These are phyloP conservation scores for Eimeria falciformis DNA, from an alignment of 169 alveolate species.

Conservation along the genomic window DNA sequence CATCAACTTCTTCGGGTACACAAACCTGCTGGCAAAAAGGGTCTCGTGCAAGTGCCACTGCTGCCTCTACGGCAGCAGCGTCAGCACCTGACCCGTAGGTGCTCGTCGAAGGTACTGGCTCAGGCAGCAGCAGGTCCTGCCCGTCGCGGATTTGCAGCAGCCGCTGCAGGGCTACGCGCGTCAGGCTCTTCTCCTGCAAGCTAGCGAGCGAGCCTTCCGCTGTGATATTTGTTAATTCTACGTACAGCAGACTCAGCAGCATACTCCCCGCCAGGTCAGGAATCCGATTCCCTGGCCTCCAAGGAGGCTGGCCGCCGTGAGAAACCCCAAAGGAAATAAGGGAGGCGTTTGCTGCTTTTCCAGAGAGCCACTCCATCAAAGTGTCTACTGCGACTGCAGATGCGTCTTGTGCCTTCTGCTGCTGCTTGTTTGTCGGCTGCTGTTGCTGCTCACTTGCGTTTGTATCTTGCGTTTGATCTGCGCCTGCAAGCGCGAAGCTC, in stretches of 20 bases:
- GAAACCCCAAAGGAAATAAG: not conserved
- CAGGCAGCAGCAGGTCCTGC: conserved; percentile 48
- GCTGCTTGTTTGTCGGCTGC: not conserved
- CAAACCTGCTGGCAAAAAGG: not conserved
- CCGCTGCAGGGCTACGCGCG: conserved; percentile 29
- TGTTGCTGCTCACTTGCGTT: not conserved
- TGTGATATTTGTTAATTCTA: not conserved
- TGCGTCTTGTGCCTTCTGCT: conserved; percentile 4
- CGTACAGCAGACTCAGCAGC: conserved; percentile 19
- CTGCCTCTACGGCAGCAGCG: not conserved
- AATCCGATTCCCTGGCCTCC: not conserved
- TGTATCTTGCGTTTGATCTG: not conserved
- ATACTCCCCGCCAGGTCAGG: not conserved
- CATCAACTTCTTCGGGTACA: not conserved
- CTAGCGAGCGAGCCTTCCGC: conserved; percentile 10
- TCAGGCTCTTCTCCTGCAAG: conserved; percentile 7
- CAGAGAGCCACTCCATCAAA: conserved; percentile 1
- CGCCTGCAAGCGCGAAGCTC: not conserved
- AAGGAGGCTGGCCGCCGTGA: not conserved
- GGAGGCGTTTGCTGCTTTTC: not conserved
- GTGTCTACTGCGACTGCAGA: not conserved
- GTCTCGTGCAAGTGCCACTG: not conserved
- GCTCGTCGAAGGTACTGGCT: not conserved
- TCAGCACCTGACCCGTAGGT: not conserved
- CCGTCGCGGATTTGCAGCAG: conserved; percentile 42